Evolutionary conservation across 2,329 filamentous ascomycete genomes (phyloP), one percentile per base, ranked within the genome.

Genomic region (Tothia fuscella): DNA sequence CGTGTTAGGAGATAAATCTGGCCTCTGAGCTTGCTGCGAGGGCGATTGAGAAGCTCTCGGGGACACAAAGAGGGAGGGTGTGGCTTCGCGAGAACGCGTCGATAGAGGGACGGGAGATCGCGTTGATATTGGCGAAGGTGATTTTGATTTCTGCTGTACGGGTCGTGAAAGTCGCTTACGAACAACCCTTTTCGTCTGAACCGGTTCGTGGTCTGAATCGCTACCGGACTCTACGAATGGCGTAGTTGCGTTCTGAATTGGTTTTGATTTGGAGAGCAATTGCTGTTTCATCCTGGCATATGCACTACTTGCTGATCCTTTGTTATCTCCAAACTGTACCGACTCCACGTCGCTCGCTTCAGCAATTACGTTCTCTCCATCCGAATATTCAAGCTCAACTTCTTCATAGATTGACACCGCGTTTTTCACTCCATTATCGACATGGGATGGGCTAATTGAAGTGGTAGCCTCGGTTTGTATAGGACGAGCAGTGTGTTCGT

Each of bases 361-460:
- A 25, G 12, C 21, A 17, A 17, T 25, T 16, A 37, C 20, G 22
- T 26, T 25, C 20, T 37, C 35, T 25, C 21, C 35, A 25, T 37
- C 35, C n/a, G 35, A 37, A 24, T 37, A 25, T 25, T 37, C 35
- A 21, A 37, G 28, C 35, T 37, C 35, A 25, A 37, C 35, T 10
- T 37, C 35, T n/a, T n/a, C n/a, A n/a, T n/a, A n/a, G n/a, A n/a
- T n/a, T n/a, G n/a, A n/a, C n/a, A n/a, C n/a, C n/a, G n/a, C n/a
- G n/a, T n/a, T n/a, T n/a, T n/a, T n/a, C n/a, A n/a, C n/a, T n/a
- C n/a, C n/a, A 16, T 37, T 25, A 17, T 37, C n/a, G 5, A 25
- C 22, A 12, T 13, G 17, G 25, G 6, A 16, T 5, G 21, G 35
- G 12, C 7, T 17, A 4, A 6, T 26, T 3, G 35, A 25, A 5